A percentile compares a stretch with the other conserved stretches of the same genome.
phyloP scores from a whole-genome alignment of 306 rosid genomes.

The Mucuna pruriens region DNA sequence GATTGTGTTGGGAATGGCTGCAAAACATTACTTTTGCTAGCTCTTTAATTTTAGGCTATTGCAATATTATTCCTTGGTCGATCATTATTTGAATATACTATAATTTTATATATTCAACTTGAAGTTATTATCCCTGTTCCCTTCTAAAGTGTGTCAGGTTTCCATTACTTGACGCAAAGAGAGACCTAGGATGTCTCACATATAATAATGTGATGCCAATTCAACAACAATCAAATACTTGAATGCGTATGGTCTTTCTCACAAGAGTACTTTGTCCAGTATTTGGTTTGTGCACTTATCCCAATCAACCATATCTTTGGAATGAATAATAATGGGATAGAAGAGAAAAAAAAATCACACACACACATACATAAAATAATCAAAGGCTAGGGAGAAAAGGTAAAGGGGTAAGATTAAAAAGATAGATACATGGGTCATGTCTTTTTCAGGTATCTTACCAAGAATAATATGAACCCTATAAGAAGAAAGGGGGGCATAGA shows the following conservation, averaged over 20 bases:
- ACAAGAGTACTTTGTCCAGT: constrained; percentile 25
- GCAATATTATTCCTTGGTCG: not conserved
- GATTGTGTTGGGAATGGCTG: not conserved
- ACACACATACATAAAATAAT: not conserved
- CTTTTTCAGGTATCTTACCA: constrained; percentile 38
- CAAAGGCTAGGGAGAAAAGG: not conserved
- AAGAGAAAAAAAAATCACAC: not conserved
- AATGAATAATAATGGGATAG: constrained; percentile 5
- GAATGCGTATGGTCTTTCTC: constrained; percentile 18
- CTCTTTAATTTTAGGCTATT: not conserved
- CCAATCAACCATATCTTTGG: constrained; percentile 25
- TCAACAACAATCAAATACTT: constrained; percentile 21
- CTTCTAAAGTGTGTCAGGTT: not conserved
- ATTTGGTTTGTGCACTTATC: constrained; percentile 27
- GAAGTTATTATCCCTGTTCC: not conserved
- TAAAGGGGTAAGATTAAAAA: not conserved
- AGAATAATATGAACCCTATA: constrained; percentile 35
- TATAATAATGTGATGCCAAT: not conserved
- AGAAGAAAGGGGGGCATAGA: constrained; percentile 33
- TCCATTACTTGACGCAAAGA: constrained; percentile 34
- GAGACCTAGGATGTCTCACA: constrained; percentile 1
- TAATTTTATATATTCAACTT: not conserved
- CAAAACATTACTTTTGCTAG: not conserved
- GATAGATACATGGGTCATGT: constrained; percentile 2
- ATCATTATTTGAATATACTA: not conserved